Conservation (phyloP, 192 early-diverging fungal species). For the Podila clonocystis region DNA sequence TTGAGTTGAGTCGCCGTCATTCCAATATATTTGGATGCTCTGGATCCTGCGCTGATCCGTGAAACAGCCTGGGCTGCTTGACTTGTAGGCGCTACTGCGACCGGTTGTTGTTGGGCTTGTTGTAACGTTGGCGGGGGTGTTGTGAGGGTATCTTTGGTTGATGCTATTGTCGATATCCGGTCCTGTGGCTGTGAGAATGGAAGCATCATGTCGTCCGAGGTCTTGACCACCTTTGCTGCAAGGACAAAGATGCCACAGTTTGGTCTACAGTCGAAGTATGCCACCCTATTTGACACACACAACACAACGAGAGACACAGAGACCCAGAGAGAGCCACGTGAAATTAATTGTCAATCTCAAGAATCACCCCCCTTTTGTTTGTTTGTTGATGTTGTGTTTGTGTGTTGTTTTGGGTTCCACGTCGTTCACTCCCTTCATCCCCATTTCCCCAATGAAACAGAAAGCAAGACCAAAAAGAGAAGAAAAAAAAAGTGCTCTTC, state of each 20-base stretch:
- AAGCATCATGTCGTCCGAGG: too few relatives aligned
- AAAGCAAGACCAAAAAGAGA: background rate
- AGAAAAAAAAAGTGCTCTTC: background rate
- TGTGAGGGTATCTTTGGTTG: too few relatives aligned
- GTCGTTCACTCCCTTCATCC: background rate
- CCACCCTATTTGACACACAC: conserved; percentile 51
- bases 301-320: background rate
- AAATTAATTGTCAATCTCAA: background rate
- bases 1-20: conserved; percentile 65
- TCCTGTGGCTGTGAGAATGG: conserved; percentile 17
- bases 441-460: background rate
- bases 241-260: conserved; percentile 79
- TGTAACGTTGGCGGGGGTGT: conserved; percentile 1
- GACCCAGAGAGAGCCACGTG: background rate
- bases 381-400: background rate
- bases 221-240: conserved; percentile 64
- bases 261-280: conserved; percentile 77
- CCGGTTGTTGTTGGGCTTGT: conserved; percentile 12
- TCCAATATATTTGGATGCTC: conserved; percentile 65
- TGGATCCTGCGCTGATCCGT: conserved; percentile 62
- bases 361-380: background rate
- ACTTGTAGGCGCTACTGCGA: conserved; percentile 15
- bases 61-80: conserved; percentile 56
- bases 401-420: background rate
- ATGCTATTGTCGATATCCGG: too few relatives aligned